Evolutionary conservation across 805 yeast genomes (phyloP), one percentile per base, ranked within the genome.

Genomic region (Maudiozyma pseudohumilis): DNA sequence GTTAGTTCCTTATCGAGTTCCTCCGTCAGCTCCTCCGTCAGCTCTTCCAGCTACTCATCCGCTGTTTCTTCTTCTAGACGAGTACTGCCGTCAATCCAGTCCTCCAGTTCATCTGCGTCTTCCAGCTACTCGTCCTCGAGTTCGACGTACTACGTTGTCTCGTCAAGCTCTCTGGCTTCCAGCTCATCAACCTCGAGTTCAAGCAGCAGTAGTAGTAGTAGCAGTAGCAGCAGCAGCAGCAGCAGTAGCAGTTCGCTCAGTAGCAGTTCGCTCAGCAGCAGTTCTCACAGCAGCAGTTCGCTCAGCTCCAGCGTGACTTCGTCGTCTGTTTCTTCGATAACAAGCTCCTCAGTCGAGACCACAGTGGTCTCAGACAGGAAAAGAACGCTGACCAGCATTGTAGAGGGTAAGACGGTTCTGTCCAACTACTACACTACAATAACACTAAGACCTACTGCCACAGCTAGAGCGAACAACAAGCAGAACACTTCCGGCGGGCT

Each of bases 401-500:
- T 63, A 16, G 49, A 57, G 20, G 61, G 65, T 4, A 53, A 56
- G 6, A 59, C 67, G 0, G 40, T 63, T 1, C 47, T 56, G 2
- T 52, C 66, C 0, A 50, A 61, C 37, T 48, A 49, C 5, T 51
- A 50, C 30, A 43, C 63, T 1, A 59, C 65, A 0, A 40, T 59
- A 3, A 58, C 68, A 1, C 38, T 49, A 6, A 47, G 52, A 7
- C 46, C 62, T 4, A 35, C 59, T 6, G 43, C 46, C 2, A 46
- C 55, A n/a, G 52, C 61, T 0, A 45, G 48, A 2, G 34, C 56
- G 2, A 43, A 39, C 13, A 16, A 33, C 9, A 42, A 35, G 17
- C 27, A 18, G 17, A 39, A 48, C 27, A 29, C 25, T 6, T 10
- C 46, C 5, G 80, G 80, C 0, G 80, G 80, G 0, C 58, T 77